These are phyloP conservation scores for Coprinellus micaceus DNA, from an alignment of 768 basidiomycete species.

Conservation along the genomic window DNA sequence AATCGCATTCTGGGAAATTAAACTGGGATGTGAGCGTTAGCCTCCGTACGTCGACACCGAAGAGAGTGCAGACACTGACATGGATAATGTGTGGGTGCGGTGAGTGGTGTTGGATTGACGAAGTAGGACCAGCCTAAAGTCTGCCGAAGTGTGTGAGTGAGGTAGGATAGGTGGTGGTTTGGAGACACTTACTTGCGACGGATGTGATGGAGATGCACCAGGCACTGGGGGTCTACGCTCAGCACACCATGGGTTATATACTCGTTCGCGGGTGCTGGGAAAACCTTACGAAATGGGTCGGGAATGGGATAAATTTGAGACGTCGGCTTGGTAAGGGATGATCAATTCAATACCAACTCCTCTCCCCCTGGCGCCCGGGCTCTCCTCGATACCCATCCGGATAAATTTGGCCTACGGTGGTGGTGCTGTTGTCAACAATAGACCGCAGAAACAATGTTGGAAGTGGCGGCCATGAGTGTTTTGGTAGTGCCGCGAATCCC, in stretches of 20 bases:
- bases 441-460: too few species aligned
- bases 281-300: too few species aligned
- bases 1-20: not conserved
- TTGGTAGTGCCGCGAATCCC: too few species aligned
- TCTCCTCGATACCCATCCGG: too few species aligned
- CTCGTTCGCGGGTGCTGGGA: not conserved
- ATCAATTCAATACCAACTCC: too few species aligned
- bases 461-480: too few species aligned
- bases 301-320: too few species aligned
- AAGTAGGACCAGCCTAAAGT: slow-evolving; percentile 6
- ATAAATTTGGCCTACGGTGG: too few species aligned
- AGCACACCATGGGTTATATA: not conserved
- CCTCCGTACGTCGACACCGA: not conserved
- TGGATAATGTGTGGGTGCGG: not conserved
- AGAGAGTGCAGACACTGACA: not conserved
- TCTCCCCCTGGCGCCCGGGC: too few species aligned
- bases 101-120: not conserved
- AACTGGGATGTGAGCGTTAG: not conserved
- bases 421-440: too few species aligned
- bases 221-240: not conserved
- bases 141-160: not conserved
- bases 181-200: not conserved
- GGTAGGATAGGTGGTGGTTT: not conserved
- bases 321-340: too few species aligned
- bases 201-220: slow-evolving; percentile 4